Base-by-base conservation (phyloP, 208 protist genomes). In the Kentomonas sorsogonicus region DNA sequence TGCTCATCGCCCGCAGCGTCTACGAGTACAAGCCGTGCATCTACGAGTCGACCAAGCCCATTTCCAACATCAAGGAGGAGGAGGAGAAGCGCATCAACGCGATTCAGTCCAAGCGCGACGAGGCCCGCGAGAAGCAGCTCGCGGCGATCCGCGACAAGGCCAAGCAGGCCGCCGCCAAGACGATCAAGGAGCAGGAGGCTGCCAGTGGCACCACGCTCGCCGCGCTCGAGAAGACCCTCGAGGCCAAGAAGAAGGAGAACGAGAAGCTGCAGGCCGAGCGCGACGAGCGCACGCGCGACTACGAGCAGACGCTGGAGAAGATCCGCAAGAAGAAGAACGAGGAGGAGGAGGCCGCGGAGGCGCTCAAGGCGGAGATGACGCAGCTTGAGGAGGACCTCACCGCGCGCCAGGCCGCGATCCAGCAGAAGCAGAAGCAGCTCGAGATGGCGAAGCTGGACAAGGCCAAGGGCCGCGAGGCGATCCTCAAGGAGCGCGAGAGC, bases 21-120 rank as follows among this genome's bases (percentile, higher is more conserved):
- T 91, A 96, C 73, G 91, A 94, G 38, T 94, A 94, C 79, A 87
- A 85, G 64, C 91, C 87, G 11, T 88, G 77, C 65, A 92, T 94
- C 53, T 94, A 75, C 66, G 88, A 95, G 26, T 66, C 81, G 18
- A 22, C 79, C 23, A 94, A 94, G 67, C 70, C 63, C 15, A 72
- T 96, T 18, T 50, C 80, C 9, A 94, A 96, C 69, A 90, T 94
- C 41, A 75, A 86, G 52, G 90, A 96, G 59, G 89, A 96, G 65
- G 86, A 94, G 64, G 44, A 75, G 67, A 85, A 84, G 65, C 81
- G 80, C 44, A 79, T 96, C 47, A 77, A 39, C 30, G 77, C 74
- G 20, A 94, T 96, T 60, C 69, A 85, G 66, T 43, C 51, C 13
- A 92, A 91, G 57, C 76, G 87, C 29, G 77, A 94, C 23, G 84